Conservation (phyloP, 225 moss, liverwort and hornwort species). For the Lunularia cruciata region DNA sequence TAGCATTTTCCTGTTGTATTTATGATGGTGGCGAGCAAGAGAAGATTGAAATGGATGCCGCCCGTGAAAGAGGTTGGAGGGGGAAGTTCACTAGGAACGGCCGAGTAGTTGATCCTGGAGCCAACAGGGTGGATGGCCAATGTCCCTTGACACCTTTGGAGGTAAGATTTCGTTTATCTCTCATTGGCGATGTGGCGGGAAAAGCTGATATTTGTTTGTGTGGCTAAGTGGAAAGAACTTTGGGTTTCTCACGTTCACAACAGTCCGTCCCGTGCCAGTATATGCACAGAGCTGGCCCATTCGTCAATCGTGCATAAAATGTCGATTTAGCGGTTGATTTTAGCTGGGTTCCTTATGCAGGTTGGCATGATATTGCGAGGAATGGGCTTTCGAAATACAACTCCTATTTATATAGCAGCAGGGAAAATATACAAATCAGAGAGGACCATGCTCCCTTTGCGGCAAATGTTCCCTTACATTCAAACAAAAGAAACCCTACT, state of each 20-base stretch:
- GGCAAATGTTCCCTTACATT: slow-evolving; percentile 83
- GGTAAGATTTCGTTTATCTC: slow-evolving; percentile 32
- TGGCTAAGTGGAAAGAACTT: no score
- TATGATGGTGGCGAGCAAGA: slow-evolving; percentile 81
- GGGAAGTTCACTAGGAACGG: slow-evolving; percentile 88
- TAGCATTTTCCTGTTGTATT: slow-evolving; percentile 92
- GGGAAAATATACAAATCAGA: slow-evolving; percentile 81
- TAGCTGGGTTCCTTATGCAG: slow-evolving; percentile 37
- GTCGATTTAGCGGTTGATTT: no score
- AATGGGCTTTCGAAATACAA: slow-evolving; percentile 87
- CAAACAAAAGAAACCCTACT: slow-evolving; percentile 87
- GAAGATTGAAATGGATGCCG: slow-evolving; percentile 72
- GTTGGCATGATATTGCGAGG: slow-evolving; percentile 99
- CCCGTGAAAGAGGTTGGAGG: slow-evolving; percentile 88
- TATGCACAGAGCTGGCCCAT: no score
- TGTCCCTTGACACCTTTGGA: slow-evolving; percentile 96
- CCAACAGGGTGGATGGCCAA: slow-evolving; percentile 80
- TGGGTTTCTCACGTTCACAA: no score
- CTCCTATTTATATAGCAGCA: slow-evolving; percentile 88
- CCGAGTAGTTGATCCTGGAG: slow-evolving; percentile 59
- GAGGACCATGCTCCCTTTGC: slow-evolving; percentile 76
- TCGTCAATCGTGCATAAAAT: no score
- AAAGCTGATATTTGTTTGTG: no score
- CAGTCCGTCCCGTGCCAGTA: no score
- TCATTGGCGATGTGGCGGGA: no score